Conservation (phyloP, 768 basidiomycete genomes). For the Cubamyces lactineus region DNA sequence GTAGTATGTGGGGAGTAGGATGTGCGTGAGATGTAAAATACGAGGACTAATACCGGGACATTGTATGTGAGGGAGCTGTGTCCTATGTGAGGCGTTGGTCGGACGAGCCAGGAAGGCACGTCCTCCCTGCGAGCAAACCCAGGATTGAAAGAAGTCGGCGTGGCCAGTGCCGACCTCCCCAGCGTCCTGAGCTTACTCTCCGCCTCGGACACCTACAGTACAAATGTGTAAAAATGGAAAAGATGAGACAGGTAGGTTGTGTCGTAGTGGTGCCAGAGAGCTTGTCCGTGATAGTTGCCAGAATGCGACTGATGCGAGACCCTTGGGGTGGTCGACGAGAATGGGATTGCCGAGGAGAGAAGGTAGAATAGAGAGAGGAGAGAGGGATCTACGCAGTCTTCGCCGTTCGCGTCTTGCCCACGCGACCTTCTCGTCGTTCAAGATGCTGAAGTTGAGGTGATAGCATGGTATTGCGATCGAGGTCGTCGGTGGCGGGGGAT, state of each 20-base stretch:
- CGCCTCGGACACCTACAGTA: constrained; percentile 12
- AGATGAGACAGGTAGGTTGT: neutral
- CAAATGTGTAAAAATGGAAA: neutral
- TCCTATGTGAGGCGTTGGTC: neutral
- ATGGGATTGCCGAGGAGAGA: too few species aligned
- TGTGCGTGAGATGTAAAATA: too few species aligned
- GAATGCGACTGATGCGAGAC: too few species aligned
- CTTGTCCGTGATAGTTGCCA: too few species aligned
- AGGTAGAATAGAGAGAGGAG: neutral
- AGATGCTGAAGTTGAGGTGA: too few species aligned
- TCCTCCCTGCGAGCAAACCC: constrained; percentile 6
- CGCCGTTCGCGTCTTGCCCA: too few species aligned
- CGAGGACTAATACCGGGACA: neutral
- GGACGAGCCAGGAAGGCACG: neutral
- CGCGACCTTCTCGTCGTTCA: too few species aligned
- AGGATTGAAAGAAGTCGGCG: neutral
- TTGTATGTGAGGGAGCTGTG: neutral
- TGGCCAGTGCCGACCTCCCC: constrained; percentile 6
- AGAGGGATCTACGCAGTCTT: too few species aligned
- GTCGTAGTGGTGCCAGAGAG: neutral
- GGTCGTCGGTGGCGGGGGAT: too few species aligned
- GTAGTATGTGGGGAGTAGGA: too few species aligned
- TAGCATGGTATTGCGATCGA: too few species aligned
- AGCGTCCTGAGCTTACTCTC: neutral
- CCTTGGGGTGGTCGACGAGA: too few species aligned